Base-by-base conservation (phyloP, 768 basidiomycete species). In the Psilocybe sp. region DNA sequence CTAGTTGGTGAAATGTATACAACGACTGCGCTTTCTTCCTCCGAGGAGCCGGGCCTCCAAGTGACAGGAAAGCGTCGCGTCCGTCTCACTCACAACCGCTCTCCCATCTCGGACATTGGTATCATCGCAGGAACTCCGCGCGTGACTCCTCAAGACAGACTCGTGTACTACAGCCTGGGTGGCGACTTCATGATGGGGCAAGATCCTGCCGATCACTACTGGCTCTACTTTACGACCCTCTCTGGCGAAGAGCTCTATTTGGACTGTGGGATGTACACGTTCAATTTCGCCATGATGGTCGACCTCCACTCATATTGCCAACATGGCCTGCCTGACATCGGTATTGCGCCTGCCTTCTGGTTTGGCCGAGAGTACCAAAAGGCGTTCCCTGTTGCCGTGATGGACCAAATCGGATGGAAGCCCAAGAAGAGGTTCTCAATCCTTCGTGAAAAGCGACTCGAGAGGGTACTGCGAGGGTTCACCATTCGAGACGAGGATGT, bases 191-290 rank as follows among this genome's bases (percentile, higher is more conserved):
- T 50, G 18, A 60, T 61, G 40, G 69, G 72, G 3, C 75, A 76
- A 43, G 69, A 76, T 53, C 73, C 75, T 1, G 51, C 71, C 20
- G 70, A 77, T 15, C 76, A 77, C 51, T 77, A 77, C 53, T 78
- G 76, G 75, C 62, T 78, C 7, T 80, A 75, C 53, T 77, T 79
- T 66, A 73, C 58, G 7, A 76, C 72, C 1, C 50, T 73, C 1
- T 54, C 64, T 3, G 76, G 74, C 2, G 68, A 77, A 44, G 68
- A 73, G 19, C 50, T 77, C 20, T 60, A 61, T 14, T 57, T 79
- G 33, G 75, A 79, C 46, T 64, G 65, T 36, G 64, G 59, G 35
- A 71, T 77, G 70, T 73, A 67, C 56, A 66, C 68, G 5, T 75
- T 74, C 65, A 75, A 75, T 52, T 64, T 73, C 12, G 51, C 56